Base-by-base conservation (phyloP, 2,329 filamentous ascomycete species). In the Neofusicoccum umdonicola region DNA sequence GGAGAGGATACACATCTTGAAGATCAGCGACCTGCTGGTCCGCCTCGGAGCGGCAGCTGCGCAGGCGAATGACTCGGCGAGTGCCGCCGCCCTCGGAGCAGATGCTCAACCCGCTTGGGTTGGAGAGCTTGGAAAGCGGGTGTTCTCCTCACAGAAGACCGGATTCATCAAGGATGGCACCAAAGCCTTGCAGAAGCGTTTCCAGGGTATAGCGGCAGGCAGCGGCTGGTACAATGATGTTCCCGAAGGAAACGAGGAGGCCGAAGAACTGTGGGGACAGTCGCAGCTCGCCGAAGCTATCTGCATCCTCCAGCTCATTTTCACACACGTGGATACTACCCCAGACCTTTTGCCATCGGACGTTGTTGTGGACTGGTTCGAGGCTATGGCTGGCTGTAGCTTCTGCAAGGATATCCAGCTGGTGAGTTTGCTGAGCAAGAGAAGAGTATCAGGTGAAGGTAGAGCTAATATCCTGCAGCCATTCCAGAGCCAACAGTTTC, bases 301-400 rank as follows among this genome's bases (percentile, higher is more conserved):
- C 44, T 90, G 95, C 72, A 84, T 89, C 45, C 81, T 95, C 76
- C 88, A 92, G 56, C 82, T 93, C 15, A 79, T 92, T 27, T 91
- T 93, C 69, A 84, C 92, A 68, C 82, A 90, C 19, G 78, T 92
- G 39, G 88, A 90, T 67, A 78, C 85, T 52, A 83, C 66, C 13
- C 69, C 73, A 41, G 73, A 69, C 62, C 77, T 74, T 51, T 62
- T 76, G 50, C 66, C 72, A 39, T 66, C 71, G 54, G 67, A 68
- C n/a, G 74, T 71, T 13, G 70, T 77, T 37, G 71, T 75, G 39
- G 69, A 72, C 34, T 77, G 75, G 74, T 74, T 76, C 65, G 68
- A 68, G 5, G 70, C 69, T 12, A 70, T 74, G 58, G 58, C 34
- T 7, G 31, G 9, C 17, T 62, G 45, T 31, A 34, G 35, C 97